Evolutionary conservation across 805 yeast genomes (phyloP), one percentile per base, ranked within the genome.

Genomic region (Debaryomyces castellii): DNA sequence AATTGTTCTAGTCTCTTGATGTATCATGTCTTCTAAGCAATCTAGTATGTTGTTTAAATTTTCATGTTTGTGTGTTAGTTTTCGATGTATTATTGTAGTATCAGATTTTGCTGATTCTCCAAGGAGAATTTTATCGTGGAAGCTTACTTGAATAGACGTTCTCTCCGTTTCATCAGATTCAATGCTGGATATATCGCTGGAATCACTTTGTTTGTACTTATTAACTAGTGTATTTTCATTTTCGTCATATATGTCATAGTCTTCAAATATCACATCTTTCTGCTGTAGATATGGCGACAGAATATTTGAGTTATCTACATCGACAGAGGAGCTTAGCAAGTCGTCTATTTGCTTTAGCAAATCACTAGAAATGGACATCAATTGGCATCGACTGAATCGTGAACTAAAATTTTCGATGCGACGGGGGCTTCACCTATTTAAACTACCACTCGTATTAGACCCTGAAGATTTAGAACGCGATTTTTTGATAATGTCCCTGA

Each of bases 21-120:
- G 7, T 11, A 56, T 40, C 65, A 64, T 63, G 27, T 64, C 67
- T 28, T 48, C 51, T 42, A 64, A 41, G 40, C 67, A 64, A 7
- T 62, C 67, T 12, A 65, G 47, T 35, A 64, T 48, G 17, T 49
- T 48, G 7, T 41, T 24, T 41, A 56, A 48, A 39, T 54, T 51
- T 43, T 38, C 16, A 40, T 39, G 22, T 52, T 53, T 35, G 40
- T 39, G 21, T 34, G 14, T 20, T 18, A 39, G 37, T 22, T 40
- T 33, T 23, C 35, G 24, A 40, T 40, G 35, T 33, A 21, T 6
- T 7, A 11, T 18, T 8, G 25, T 10, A 35, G 18, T 35, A 21
- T 35, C 38, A 20, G 24, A 14, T 30, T 30, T 30, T 30, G 34
- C 10, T 16, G 17, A 14, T 20, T 16, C 7, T 14, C 25, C 44